These are phyloP conservation scores for Paraphoma chrysanthemicola DNA, from an alignment of 2,329 filamentous ascomycete genomes.

Conservation along the genomic window DNA sequence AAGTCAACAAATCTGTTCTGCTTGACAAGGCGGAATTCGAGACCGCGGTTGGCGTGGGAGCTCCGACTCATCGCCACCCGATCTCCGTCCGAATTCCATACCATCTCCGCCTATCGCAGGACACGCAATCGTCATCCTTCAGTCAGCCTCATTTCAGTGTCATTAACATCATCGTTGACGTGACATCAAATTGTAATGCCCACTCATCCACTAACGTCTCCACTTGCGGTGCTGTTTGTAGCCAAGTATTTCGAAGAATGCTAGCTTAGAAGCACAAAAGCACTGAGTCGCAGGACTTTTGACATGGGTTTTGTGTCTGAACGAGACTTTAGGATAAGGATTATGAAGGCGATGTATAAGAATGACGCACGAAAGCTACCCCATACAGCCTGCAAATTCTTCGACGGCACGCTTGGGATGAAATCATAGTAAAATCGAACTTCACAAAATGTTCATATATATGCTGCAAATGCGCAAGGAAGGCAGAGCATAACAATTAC, in stretches of 20 bases:
- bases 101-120: constrained; percentile 4
- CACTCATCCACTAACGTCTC: background rate
- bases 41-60: background rate
- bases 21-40: no score
- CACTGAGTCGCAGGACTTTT: background rate
- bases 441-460: background rate
- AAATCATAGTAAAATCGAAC: background rate
- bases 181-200: background rate
- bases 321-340: background rate
- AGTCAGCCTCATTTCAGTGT: background rate
- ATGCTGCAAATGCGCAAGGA: background rate
- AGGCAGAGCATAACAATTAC: no score
- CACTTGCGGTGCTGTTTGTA: background rate
- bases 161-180: background rate
- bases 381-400: background rate
- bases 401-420: background rate
- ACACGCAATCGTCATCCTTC: background rate
- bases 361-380: background rate
- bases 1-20: no score
- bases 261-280: background rate
- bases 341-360: background rate
- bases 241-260: background rate
- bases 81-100: background rate
- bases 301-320: background rate
- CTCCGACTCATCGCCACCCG: background rate